Evolutionary conservation across 495 filamentous ascomycete genomes (phyloP).

Genomic region (Neurospora tetraspora): DNA sequence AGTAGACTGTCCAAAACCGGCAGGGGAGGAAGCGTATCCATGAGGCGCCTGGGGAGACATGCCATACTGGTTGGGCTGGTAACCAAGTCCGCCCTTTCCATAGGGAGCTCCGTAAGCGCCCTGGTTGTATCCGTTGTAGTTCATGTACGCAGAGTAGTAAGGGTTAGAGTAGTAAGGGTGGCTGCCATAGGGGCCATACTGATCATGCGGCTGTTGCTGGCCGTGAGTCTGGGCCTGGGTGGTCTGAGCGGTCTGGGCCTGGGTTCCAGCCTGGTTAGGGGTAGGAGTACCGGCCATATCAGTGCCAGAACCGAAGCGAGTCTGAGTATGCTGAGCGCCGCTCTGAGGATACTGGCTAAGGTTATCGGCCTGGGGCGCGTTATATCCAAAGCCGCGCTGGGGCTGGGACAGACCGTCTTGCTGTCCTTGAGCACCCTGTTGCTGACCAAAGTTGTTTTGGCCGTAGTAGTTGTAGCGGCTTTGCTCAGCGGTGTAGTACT

Average conservation of each 20-base stretch:
- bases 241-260: conserved; percentile 45
- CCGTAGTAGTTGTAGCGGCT: conserved; percentile 75
- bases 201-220: conserved; percentile 49
- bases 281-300: conserved; percentile 85
- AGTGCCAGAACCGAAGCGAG: conserved; percentile 30
- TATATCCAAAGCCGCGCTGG: conserved; percentile 65
- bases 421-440: conserved; percentile 47
- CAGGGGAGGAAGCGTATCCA: conserved; percentile 71
- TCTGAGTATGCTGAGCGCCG: conserved; percentile 34
- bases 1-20: conserved; percentile 61
- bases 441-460: conserved; percentile 58
- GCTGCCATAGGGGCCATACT: conserved; percentile 55
- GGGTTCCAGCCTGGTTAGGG: conserved; percentile 38
- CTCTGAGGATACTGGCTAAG: conserved; percentile 66
- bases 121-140: conserved; percentile 59
- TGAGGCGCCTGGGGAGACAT: conserved; percentile 62
- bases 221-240: conserved; percentile 50
- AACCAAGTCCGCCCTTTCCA: conserved; percentile 57
- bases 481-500: conserved; percentile 81
- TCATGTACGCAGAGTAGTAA: conserved; percentile 73
- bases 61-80: conserved; percentile 73
- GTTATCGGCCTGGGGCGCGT: conserved; percentile 59
- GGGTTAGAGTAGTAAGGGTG: conserved; percentile 76
- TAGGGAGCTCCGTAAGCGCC: conserved; percentile 62
- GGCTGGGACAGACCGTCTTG: conserved; percentile 64